A percentile compares a stretch with the other conserved stretches of the same genome.
Conservation (phyloP, 805 yeast genomes). For the Lachancea lanzarotensis region DNA sequence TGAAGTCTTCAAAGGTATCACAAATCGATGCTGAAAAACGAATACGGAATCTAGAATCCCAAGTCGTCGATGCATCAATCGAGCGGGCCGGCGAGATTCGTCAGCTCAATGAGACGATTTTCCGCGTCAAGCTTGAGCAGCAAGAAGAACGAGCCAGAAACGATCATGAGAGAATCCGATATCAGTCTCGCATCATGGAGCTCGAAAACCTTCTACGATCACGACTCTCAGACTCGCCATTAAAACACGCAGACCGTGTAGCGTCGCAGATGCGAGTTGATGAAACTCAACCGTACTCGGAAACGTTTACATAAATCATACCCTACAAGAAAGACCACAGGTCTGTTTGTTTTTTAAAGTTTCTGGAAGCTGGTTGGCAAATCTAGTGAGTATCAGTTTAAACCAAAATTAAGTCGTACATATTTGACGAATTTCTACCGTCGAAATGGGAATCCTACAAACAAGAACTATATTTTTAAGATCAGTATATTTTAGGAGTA, state of each 20-base stretch:
- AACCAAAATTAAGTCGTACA: too few relatives aligned
- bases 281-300: background rate
- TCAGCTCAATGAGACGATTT: conserved; percentile 23
- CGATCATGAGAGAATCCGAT: conserved; percentile 20
- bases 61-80: conserved; percentile 18
- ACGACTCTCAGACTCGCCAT: background rate
- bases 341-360: too few relatives aligned
- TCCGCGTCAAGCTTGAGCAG: conserved; percentile 20
- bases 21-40: conserved; percentile 11
- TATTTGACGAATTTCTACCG: too few relatives aligned
- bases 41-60: conserved; percentile 23
- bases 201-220: conserved; percentile 17
- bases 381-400: too few relatives aligned
- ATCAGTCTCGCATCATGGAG: conserved; percentile 25
- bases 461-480: too few relatives aligned
- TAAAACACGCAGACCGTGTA: background rate
- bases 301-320: background rate
- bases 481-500: too few relatives aligned
- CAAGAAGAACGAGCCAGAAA: conserved; percentile 21
- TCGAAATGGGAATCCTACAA: too few relatives aligned
- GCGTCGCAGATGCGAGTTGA: background rate
- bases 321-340: background rate
- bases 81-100: conserved; percentile 28
- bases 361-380: too few relatives aligned
- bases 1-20: conserved; percentile 13